A percentile compares a stretch with the other conserved stretches of the same genome.
These are phyloP conservation scores for Penicillium polonicum DNA, from an alignment of 2,329 filamentous ascomycete genomes.

Conservation along the genomic window DNA sequence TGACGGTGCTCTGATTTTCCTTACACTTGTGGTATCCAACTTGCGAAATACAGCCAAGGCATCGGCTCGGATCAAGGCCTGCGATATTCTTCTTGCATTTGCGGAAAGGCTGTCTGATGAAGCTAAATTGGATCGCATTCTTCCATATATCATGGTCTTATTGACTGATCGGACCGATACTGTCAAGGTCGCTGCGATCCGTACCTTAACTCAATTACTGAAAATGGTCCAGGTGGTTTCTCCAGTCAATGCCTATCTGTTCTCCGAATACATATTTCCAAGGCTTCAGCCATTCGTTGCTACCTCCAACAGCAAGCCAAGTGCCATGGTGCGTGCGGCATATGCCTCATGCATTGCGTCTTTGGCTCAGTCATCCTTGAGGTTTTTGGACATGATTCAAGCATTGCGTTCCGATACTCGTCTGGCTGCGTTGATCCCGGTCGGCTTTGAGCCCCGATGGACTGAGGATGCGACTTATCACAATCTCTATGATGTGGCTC, in stretches of 20 bases:
- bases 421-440: conserved; percentile 72
- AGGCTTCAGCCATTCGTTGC: conserved; percentile 58
- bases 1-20: conserved; percentile 88
- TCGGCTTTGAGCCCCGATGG: conserved; percentile 69
- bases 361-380: conserved; percentile 77
- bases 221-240: conserved; percentile 87
- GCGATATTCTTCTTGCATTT: conserved; percentile 88
- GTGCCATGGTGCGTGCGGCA: conserved; percentile 75
- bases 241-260: conserved; percentile 66
- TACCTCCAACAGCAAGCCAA: conserved; percentile 56
- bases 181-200: conserved; percentile 80
- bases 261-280: conserved; percentile 65
- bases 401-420: conserved; percentile 81
- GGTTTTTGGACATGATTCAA: conserved; percentile 87
- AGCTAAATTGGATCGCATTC: conserved; percentile 86
- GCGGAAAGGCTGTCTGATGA: conserved; percentile 90
- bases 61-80: conserved; percentile 82
- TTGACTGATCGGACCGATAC: conserved; percentile 79
- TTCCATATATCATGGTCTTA: conserved; percentile 84
- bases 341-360: conserved; percentile 92
- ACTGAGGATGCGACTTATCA: conserved; percentile 69
- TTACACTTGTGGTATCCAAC: conserved; percentile 85
- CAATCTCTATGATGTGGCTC: conserved; percentile 83
- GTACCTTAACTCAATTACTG: conserved; percentile 83
- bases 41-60: conserved; percentile 85